phyloP scores from a whole-genome alignment of 176 grass and related monocot genomes.

The Bromus sterilis region DNA sequence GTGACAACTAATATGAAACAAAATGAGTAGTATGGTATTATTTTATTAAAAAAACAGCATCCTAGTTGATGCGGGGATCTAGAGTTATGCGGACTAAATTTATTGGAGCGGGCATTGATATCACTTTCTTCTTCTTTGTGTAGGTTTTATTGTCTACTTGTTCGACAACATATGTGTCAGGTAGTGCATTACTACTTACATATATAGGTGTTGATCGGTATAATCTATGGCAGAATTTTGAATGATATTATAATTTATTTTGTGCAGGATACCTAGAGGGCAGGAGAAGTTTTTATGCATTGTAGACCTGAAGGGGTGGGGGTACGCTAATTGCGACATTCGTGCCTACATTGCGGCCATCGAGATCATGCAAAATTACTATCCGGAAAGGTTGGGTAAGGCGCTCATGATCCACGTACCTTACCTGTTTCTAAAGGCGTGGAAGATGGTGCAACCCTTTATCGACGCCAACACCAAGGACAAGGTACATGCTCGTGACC shows the following conservation, averaged over 20 bases:
- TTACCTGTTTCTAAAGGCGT: conserved; percentile 63
- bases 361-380: conserved; percentile 74
- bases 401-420: conserved; percentile 51
- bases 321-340: conserved; percentile 62
- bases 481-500: conserved; percentile 25
- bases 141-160: neutral
- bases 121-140: neutral
- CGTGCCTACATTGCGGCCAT: conserved; percentile 49
- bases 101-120: neutral
- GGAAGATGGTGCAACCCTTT: conserved; percentile 62
- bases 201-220: neutral
- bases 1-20: no score
- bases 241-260: neutral
- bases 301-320: conserved; percentile 64
- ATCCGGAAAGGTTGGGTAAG: conserved; percentile 68
- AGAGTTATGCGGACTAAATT: no score
- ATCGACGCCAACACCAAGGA: conserved; percentile 60
- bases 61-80: no score
- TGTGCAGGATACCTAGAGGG: conserved; percentile 38
- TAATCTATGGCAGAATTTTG: neutral
- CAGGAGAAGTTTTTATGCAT: conserved; percentile 69
- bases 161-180: neutral
- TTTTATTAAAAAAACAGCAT: no score
- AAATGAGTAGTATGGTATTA: no score
- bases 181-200: neutral